Evolutionary conservation across 441 rosid genomes (phyloP).

Genomic region (Mallotus japonicus): DNA sequence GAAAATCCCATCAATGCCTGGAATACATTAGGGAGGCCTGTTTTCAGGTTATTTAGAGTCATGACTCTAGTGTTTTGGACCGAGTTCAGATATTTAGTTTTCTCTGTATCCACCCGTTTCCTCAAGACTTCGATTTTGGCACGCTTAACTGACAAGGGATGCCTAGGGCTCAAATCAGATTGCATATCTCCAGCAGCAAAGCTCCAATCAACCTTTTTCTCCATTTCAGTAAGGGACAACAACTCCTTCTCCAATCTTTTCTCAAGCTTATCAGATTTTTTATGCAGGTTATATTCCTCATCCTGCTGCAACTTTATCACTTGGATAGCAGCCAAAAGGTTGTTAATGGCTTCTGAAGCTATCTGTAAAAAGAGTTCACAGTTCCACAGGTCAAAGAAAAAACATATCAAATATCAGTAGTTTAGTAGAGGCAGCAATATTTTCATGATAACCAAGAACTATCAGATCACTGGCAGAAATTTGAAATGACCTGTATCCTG

Average conservation of each 20-base stretch:
- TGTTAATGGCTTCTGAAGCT: constrained; percentile 70
- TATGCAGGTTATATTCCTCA: constrained; percentile 55
- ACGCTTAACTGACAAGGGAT: constrained; percentile 66
- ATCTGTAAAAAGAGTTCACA: constrained; percentile 34
- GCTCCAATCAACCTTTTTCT: constrained; percentile 52
- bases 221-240: constrained; percentile 55
- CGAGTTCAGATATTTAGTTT: constrained; percentile 46
- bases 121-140: constrained; percentile 60
- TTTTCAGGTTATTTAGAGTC: constrained; percentile 68
- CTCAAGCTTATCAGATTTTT: constrained; percentile 65
- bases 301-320: constrained; percentile 58
- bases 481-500: background rate
- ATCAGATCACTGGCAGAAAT: background rate
- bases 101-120: constrained; percentile 56
- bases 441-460: background rate
- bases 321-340: constrained; percentile 62
- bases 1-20: constrained; percentile 67
- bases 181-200: constrained; percentile 37
- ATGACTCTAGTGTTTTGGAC: constrained; percentile 55
- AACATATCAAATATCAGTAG: no score
- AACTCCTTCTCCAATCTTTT: constrained; percentile 74
- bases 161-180: constrained; percentile 55
- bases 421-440: background rate
- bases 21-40: constrained; percentile 76
- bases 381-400: background rate